A percentile compares a stretch with the other conserved stretches of the same genome.
Conservation (phyloP, 2,329 filamentous ascomycete genomes). For the Colletotrichum sp. region DNA sequence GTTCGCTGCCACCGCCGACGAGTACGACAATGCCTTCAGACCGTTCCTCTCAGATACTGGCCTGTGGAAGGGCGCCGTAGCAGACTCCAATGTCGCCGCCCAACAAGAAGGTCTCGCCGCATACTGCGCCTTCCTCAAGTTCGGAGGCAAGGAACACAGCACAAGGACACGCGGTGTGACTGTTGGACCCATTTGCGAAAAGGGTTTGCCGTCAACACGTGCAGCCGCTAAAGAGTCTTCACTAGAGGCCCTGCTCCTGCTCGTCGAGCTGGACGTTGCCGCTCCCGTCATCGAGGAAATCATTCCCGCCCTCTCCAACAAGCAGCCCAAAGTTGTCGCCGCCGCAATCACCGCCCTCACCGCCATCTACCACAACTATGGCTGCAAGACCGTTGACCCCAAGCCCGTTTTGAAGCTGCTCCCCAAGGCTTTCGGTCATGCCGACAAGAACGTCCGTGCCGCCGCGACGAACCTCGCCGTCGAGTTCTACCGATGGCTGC, state of each 20-base stretch:
- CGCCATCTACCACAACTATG: conserved; percentile 89
- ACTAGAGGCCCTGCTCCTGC: conserved; percentile 84
- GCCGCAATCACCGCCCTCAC: conserved; percentile 77
- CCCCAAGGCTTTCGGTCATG: conserved; percentile 91
- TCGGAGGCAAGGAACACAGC: conserved; percentile 80
- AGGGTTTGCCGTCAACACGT: conserved; percentile 86
- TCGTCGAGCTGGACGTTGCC: conserved; percentile 87
- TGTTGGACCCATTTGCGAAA: conserved; percentile 83
- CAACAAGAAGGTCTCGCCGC: conserved; percentile 91
- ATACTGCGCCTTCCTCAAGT: conserved; percentile 91
- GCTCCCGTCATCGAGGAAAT: conserved; percentile 90
- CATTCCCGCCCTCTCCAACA: conserved; percentile 81
- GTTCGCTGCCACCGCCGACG: conserved; percentile 84
- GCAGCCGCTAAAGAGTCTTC: conserved; percentile 88
- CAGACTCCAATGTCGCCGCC: conserved; percentile 95
- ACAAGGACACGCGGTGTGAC: conserved; percentile 78
- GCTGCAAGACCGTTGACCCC: conserved; percentile 91
- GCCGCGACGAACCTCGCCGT: conserved; percentile 91
- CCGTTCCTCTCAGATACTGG: conserved; percentile 86
- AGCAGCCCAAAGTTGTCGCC: conserved; percentile 86
- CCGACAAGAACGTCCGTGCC: conserved; percentile 96
- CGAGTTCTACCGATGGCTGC: conserved; percentile 95
- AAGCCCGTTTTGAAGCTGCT: conserved; percentile 88
- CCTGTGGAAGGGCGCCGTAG: conserved; percentile 91
- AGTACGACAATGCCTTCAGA: conserved; percentile 83